Evolutionary conservation across 2,329 filamentous ascomycete species (phyloP).

Genomic region (Grosmannia serpens): DNA sequence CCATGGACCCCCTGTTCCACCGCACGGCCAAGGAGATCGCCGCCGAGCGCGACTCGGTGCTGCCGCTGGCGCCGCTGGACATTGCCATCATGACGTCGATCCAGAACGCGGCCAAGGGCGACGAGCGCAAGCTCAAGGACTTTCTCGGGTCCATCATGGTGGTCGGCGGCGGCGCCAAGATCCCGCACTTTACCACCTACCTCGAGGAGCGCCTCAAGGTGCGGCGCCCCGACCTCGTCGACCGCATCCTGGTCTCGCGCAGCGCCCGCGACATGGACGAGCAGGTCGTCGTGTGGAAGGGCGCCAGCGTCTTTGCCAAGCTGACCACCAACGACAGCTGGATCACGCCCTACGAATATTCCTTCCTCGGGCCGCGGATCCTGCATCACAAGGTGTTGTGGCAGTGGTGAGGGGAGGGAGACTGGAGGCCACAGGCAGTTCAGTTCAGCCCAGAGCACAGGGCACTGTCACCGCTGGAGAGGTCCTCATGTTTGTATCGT

Average conservation of each 20-base stretch:
- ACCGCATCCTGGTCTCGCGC: slow-evolving; percentile 50
- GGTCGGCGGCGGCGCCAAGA: slow-evolving; percentile 73
- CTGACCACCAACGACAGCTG: slow-evolving; percentile 89
- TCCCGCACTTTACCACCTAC: slow-evolving; percentile 66
- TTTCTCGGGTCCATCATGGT: slow-evolving; percentile 86
- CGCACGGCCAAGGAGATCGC: slow-evolving; percentile 44
- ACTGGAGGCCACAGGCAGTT: no score
- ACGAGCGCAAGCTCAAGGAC: slow-evolving; percentile 88
- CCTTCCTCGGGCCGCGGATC: slow-evolving; percentile 68
- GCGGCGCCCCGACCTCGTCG: slow-evolving; percentile 47
- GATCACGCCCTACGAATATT: slow-evolving; percentile 81
- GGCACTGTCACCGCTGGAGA: no score
- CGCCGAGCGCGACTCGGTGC: slow-evolving; percentile 63
- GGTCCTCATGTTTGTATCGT: background rate
- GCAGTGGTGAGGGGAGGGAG: slow-evolving; percentile 35
- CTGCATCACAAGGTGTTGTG: slow-evolving; percentile 71
- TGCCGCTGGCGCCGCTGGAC: slow-evolving; percentile 77
- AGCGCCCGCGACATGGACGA: slow-evolving; percentile 91
- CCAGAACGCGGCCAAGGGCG: slow-evolving; percentile 71
- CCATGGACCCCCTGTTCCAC: slow-evolving; percentile 21
- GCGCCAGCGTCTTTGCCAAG: slow-evolving; percentile 90
- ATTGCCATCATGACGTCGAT: slow-evolving; percentile 84
- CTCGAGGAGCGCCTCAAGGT: slow-evolving; percentile 73
- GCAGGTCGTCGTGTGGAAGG: slow-evolving; percentile 97
- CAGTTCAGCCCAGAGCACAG: no score